Base-by-base conservation (phyloP, 2,329 filamentous ascomycete genomes). In the Cladophialophora exuberans region DNA sequence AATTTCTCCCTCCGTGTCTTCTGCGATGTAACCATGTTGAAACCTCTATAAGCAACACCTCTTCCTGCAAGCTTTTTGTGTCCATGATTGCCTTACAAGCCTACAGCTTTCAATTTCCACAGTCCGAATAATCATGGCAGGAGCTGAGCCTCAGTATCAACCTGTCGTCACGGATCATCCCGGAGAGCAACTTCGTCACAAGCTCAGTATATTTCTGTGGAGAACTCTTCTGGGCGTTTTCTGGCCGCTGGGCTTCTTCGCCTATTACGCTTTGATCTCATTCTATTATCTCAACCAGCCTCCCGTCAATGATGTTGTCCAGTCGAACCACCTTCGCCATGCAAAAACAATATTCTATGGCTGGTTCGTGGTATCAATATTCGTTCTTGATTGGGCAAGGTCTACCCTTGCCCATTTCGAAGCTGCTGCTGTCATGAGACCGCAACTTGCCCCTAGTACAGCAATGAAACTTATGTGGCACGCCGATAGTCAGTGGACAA, bases 391-490 rank as follows among this genome's bases (percentile, higher is more conserved):
- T 11, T 39, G 36, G 36, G 36, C 36, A 11, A 6, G 36, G 18
- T 6, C 18, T 5, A 20, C 36, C 5, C 15, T 39, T 39, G 36
- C 36, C 10, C 11, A 22, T 18, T 39, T 39, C 36, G 36, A 39
- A 22, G 36, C 36, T 18, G 36, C 36, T 39, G 36, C 36, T 7
- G n/a, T 39, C 6, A 39, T 20, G 15, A 39, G 18, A 13, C 10
- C 36, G 36, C 11, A 17, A 11, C 18, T 39, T 3, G 36, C 36
- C 6, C 36, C 36, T 9, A 11, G 11, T 4, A 39, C 15, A 11
- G 36, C 36, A 22, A 39, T 39, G 36, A 11, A 39, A 20, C 10
- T 39, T 11, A 39, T 39, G 36, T 39, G 36, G 36, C 36, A 39
- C 13, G 15, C 10, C 6, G 36, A 39, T 10, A 11, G 36, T 11